A percentile compares a stretch with the other conserved stretches of the same genome.
Evolutionary conservation across 1,139 yeast genomes (phyloP).

Genomic region (Magnusiomyces suaveolens): DNA sequence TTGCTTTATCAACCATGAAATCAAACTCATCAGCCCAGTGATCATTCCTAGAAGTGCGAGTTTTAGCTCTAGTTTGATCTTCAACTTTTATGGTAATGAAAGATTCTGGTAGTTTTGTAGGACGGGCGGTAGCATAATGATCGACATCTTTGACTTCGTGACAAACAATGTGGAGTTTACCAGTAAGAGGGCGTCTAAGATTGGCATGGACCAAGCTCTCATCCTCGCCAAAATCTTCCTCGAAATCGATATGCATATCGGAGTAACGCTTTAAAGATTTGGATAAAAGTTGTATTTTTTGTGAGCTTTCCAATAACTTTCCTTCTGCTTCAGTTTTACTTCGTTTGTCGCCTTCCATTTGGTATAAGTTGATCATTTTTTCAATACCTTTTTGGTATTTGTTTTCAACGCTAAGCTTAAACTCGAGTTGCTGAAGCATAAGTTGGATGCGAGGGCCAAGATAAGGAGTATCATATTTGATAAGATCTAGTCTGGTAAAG

Average conservation of each 20-base stretch:
- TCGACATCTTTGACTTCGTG: conserved; percentile 81
- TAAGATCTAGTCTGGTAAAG: conserved; percentile 50
- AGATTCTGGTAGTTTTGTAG: conserved; percentile 73
- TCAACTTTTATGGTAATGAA: conserved; percentile 72
- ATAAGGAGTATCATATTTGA: conserved; percentile 89
- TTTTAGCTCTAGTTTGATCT: conserved; percentile 69
- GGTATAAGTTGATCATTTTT: conserved; percentile 74
- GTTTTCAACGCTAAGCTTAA: conserved; percentile 85
- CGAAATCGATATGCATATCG: conserved; percentile 75
- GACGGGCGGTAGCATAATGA: conserved; percentile 75
- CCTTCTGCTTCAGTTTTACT: conserved; percentile 83
- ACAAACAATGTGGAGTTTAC: conserved; percentile 60
- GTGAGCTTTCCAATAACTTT: conserved; percentile 74
- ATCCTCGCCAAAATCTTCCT: conserved; percentile 40
- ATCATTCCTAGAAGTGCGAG: conserved; percentile 67
- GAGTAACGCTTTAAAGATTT: conserved; percentile 80
- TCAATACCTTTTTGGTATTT: conserved; percentile 90
- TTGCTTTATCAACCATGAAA: conserved; percentile 77
- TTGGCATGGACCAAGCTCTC: conserved; percentile 49
- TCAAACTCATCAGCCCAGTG: conserved; percentile 79
- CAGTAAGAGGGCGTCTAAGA: conserved; percentile 72
- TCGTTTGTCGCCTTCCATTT: conserved; percentile 82
- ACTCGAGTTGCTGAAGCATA: conserved; percentile 89
- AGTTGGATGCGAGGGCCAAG: conserved; percentile 91
- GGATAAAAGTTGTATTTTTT: conserved; percentile 72